Evolutionary conservation across 225 moss, liverwort and hornwort species (phyloP).

Genomic region (Asterella californica): DNA sequence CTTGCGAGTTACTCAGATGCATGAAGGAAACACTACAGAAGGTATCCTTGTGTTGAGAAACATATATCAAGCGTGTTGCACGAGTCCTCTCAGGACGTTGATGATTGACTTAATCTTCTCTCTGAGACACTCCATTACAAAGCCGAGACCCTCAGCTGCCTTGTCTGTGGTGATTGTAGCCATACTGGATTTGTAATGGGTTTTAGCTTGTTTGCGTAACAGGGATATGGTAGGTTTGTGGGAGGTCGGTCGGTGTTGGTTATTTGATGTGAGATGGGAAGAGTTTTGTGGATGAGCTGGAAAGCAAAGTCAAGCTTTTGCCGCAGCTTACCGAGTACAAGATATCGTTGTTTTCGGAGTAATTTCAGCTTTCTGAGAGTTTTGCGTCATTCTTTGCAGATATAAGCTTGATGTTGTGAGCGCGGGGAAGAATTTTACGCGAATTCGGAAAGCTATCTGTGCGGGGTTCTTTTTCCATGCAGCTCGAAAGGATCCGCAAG

Average conservation of each 20-base stretch:
- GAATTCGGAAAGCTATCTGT: conserved; percentile 93
- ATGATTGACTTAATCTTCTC: conserved; percentile 35
- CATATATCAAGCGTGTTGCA: conserved; percentile 11
- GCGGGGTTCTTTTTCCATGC: conserved; percentile 99
- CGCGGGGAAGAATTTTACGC: conserved; percentile 91
- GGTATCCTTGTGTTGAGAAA: conserved; percentile 19
- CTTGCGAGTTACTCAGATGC: no score
- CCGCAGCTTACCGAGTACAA: no score
- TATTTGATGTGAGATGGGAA: background rate
- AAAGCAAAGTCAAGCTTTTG: background rate
- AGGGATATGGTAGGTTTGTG: no score
- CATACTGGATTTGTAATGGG: background rate
- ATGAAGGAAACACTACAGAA: background rate
- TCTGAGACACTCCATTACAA: conserved; percentile 28
- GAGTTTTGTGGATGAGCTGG: background rate
- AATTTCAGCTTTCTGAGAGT: background rate
- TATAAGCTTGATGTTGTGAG: conserved; percentile 98
- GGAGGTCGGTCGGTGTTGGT: no score
- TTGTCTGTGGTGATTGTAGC: background rate
- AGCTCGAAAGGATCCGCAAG: conserved; percentile 95
- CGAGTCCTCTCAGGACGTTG: conserved; percentile 30
- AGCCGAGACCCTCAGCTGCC: background rate
- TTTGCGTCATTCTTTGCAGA: conserved; percentile 20
- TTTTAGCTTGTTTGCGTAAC: background rate
- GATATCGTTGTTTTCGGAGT: background rate